phyloP scores from a whole-genome alignment of 2,329 filamentous ascomycete species.

The Hypoxylon sp. region DNA sequence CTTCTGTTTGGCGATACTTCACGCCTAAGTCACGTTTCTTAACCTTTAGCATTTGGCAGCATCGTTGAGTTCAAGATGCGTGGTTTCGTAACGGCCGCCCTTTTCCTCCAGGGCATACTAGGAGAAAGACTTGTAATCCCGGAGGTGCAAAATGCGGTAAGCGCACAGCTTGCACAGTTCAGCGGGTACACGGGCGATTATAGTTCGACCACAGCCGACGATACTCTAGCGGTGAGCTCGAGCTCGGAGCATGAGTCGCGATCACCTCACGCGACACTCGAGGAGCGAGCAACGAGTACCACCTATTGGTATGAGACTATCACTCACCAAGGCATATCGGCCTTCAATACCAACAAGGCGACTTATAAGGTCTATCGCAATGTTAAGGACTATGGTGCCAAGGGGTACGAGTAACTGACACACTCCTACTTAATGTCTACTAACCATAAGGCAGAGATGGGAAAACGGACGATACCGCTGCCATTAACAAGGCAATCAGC shows the following conservation, averaged over 20 bases:
- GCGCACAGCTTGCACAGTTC: constrained; percentile 40
- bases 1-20: constrained; percentile 3
- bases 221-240: constrained; percentile 5
- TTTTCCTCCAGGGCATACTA: constrained; percentile 35
- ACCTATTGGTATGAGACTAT: constrained; percentile 52
- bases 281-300: constrained; percentile 34
- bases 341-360: constrained; percentile 49
- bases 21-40: constrained; percentile 1
- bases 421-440: background rate
- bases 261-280: constrained; percentile 13
- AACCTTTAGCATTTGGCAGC: constrained; percentile 5
- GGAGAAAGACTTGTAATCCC: constrained; percentile 43
- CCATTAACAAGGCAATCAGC: constrained; percentile 53
- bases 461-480: constrained; percentile 52
- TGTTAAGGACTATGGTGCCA: constrained; percentile 54
- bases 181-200: constrained; percentile 34
- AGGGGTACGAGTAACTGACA: constrained; percentile 37
- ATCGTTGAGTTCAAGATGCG: constrained; percentile 37
- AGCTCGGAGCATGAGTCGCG: constrained; percentile 3
- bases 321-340: constrained; percentile 51
- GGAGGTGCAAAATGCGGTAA: constrained; percentile 41
- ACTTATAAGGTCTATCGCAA: constrained; percentile 54
- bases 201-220: constrained; percentile 8
- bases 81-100: constrained; percentile 24
- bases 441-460: constrained; percentile 41